Evolutionary conservation across 495 filamentous ascomycete genomes (phyloP).

Genomic region (Aspergillus sclerotiicarbonarius): DNA sequence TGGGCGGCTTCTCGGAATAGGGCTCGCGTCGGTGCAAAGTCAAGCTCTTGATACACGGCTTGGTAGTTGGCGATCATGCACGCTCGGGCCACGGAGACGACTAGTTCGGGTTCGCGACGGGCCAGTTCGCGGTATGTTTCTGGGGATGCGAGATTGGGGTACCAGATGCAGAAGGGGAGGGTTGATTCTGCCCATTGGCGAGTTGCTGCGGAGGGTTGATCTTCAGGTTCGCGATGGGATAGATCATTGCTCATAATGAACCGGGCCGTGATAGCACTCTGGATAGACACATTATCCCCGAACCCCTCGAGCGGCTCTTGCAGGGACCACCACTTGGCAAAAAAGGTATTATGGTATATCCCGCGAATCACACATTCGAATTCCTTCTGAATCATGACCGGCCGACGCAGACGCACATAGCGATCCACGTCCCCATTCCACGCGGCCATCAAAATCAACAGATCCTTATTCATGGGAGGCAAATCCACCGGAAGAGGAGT

Average conservation of each 20-base stretch:
- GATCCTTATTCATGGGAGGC: constrained; percentile 23
- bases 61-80: constrained; percentile 8
- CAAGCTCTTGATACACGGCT: neutral
- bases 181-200: neutral
- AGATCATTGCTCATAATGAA: constrained; percentile 9
- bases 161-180: constrained; percentile 6
- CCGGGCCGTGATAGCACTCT: constrained; percentile 1
- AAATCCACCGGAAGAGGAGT: constrained; percentile 22
- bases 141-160: neutral
- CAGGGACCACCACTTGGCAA: constrained; percentile 19
- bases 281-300: neutral
- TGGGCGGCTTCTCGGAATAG: neutral
- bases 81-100: neutral
- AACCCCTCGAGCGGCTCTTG: constrained; percentile 6
- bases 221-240: no score
- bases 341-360: constrained; percentile 26
- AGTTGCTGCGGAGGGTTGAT: no score
- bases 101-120: constrained; percentile 1
- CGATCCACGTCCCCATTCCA: constrained; percentile 25
- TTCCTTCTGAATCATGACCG: constrained; percentile 12
- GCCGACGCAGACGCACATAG: constrained; percentile 22
- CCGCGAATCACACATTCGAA: constrained; percentile 19
- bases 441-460: constrained; percentile 26
- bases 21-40: neutral
- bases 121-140: constrained; percentile 7